These are phyloP conservation scores for Magnaporthales sp. DNA, from an alignment of 2,329 filamentous ascomycete genomes.

Conservation along the genomic window DNA sequence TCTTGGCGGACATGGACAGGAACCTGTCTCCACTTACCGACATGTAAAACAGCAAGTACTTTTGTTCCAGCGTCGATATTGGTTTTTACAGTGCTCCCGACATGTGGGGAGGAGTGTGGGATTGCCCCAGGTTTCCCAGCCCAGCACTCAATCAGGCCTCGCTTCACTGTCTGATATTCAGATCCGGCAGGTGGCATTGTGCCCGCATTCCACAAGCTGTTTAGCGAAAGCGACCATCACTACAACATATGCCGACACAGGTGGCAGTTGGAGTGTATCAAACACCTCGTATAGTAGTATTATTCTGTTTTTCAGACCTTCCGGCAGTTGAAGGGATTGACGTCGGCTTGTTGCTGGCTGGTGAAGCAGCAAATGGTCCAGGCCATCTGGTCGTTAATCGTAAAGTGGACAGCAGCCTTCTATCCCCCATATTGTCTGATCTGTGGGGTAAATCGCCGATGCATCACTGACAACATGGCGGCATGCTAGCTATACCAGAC, in stretches of 20 bases:
- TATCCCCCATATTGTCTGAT: background rate
- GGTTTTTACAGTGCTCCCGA: background rate
- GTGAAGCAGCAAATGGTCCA: background rate
- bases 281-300: background rate
- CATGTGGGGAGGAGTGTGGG: background rate
- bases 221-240: background rate
- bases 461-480: background rate
- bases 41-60: background rate
- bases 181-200: background rate
- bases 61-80: background rate
- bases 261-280: background rate
- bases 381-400: background rate
- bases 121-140: background rate
- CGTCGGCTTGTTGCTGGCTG: background rate
- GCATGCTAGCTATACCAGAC: background rate
- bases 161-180: background rate
- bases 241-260: background rate
- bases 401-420: background rate
- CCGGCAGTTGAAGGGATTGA: background rate
- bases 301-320: background rate
- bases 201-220: background rate
- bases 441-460: slow-evolving; percentile 1
- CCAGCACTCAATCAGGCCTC: background rate
- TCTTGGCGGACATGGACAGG: background rate
- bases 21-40: background rate